These are phyloP conservation scores for Chlamydomonas urium DNA, from an alignment of 139 green algal species.

Conservation along the genomic window DNA sequence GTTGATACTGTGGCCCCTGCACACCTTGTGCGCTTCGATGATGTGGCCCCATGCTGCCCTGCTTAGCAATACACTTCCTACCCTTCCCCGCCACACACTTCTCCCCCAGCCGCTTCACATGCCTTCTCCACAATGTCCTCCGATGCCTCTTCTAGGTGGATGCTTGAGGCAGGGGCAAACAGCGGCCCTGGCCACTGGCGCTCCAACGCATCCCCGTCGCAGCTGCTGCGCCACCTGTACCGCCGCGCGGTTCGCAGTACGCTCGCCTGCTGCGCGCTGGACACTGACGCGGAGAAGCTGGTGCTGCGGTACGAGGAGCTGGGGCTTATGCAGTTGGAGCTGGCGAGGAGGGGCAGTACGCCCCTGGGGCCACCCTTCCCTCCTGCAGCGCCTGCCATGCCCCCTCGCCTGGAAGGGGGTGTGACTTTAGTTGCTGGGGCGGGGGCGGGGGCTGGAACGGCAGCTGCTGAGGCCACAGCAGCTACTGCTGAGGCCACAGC, in stretches of 20 bases:
- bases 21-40: too few relatives aligned
- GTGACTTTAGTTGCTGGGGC: too few relatives aligned
- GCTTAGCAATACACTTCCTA: neutral
- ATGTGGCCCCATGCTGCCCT: neutral
- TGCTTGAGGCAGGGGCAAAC: neutral
- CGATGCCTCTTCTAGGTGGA: neutral
- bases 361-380: neutral
- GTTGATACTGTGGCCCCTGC: too few relatives aligned
- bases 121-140: neutral
- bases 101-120: neutral
- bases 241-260: neutral
- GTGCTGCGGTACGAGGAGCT: neutral
- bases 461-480: too few relatives aligned
- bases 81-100: neutral
- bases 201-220: neutral
- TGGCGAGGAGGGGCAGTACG: neutral
- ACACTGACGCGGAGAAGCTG: neutral
- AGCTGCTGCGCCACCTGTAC: neutral
- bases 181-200: neutral
- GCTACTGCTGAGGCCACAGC: too few relatives aligned
- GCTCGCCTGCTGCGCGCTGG: conserved; percentile 12
- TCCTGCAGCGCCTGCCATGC: too few relatives aligned
- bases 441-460: too few relatives aligned
- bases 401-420: too few relatives aligned
- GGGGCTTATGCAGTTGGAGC: neutral